Conservation (phyloP, 352 stramenopile genomes). For the Phytophthora fragariae region DNA sequence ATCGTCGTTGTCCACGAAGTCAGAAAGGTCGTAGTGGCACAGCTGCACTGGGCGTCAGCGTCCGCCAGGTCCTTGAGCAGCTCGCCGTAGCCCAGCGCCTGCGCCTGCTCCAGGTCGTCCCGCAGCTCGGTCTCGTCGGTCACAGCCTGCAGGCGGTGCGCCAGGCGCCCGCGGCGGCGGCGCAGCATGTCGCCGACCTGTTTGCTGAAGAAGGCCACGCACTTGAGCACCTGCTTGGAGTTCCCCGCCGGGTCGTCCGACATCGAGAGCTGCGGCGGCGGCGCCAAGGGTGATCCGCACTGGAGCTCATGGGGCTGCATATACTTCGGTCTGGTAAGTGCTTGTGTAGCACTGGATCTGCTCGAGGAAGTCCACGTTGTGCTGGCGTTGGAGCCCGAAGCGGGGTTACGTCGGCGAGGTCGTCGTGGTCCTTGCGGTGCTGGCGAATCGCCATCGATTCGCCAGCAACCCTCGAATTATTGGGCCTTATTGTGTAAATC, state of each 20-base stretch:
- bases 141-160: constrained; percentile 49
- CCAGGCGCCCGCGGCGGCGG: constrained; percentile 58
- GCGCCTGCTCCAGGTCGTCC: constrained; percentile 61
- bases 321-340: too few relatives aligned
- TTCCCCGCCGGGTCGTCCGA: constrained; percentile 47
- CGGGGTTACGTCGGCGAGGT: too few relatives aligned
- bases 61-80: constrained; percentile 58
- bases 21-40: constrained; percentile 46
- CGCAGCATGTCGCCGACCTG: constrained; percentile 66
- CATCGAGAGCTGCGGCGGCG: constrained; percentile 20
- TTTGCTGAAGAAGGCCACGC: constrained; percentile 66
- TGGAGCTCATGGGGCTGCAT: too few relatives aligned
- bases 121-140: constrained; percentile 63
- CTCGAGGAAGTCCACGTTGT: too few relatives aligned
- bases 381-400: too few relatives aligned
- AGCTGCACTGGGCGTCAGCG: constrained; percentile 44
- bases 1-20: constrained; percentile 40
- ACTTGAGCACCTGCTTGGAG: constrained; percentile 71
- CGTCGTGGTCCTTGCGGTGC: too few relatives aligned
- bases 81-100: constrained; percentile 57
- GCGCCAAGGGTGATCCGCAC: not conserved
- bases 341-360: too few relatives aligned
- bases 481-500: too few relatives aligned
- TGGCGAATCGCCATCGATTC: too few relatives aligned
- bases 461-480: too few relatives aligned